These are phyloP conservation scores for Astragalus membranaceus DNA, from an alignment of 306 rosid species.

Conservation along the genomic window DNA sequence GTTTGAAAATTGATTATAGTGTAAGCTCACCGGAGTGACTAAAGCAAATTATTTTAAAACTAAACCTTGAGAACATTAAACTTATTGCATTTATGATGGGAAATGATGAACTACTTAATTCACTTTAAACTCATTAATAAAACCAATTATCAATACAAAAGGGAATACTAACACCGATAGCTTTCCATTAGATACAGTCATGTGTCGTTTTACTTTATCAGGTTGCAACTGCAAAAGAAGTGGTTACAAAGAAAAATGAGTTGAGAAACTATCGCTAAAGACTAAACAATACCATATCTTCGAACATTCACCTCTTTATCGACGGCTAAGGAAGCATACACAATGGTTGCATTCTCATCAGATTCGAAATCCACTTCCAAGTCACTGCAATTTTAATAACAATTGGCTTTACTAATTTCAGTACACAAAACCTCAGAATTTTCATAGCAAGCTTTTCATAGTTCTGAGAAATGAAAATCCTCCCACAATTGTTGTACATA, in stretches of 20 bases:
- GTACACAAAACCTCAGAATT: no score
- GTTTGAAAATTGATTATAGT: not conserved
- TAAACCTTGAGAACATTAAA: not conserved
- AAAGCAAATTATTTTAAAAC: not conserved
- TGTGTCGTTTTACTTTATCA: constrained; percentile 71
- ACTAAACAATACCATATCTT: no score
- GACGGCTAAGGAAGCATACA: constrained; percentile 58
- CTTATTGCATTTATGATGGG: not conserved
- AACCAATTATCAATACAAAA: not conserved
- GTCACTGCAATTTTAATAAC: constrained; percentile 46
- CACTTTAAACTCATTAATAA: not conserved
- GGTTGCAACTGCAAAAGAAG: constrained; percentile 63
- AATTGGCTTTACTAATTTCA: not conserved
- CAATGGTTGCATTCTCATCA: constrained; percentile 62
- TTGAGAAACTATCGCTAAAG: not conserved
- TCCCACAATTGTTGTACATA: not conserved
- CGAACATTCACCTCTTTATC: constrained; percentile 55
- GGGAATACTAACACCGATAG: constrained; percentile 55
- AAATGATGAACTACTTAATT: not conserved
- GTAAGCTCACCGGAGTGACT: not conserved
- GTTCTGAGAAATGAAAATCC: no score
- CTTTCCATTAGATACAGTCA: constrained; percentile 62
- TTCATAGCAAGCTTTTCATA: no score
- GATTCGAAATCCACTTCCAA: constrained; percentile 69
- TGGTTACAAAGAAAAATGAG: not conserved